Evolutionary conservation across 2,329 filamentous ascomycete genomes (phyloP), one percentile per base, ranked within the genome.

Genomic region (Microdochium bolleyi): DNA sequence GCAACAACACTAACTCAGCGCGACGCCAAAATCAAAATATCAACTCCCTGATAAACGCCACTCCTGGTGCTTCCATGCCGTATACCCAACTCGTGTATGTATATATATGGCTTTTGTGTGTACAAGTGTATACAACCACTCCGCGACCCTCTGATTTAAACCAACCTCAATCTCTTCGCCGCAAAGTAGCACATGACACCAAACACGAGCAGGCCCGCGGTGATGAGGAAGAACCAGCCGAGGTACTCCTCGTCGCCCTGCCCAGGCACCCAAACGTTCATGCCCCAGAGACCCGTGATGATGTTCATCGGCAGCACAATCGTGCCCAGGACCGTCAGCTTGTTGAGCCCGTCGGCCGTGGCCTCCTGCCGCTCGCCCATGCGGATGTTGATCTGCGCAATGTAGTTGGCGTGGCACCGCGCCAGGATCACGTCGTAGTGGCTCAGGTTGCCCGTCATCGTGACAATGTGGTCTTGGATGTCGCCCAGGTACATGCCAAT

Each of bases 231-330:
- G 67, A 92, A 94, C 88, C 88, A 94, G 24, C 73, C 75, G 51
- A 92, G 71, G 61, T 87, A 87, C 16, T 77, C 79, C 58, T 95
- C 90, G 54, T 84, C 74, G 48, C 92, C 87, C 68, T 97, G 92
- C 1, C 94, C 94, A 0, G 94, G 94, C 0, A 99, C 94, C 76
- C 89, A 90, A 34, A 92, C 88, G 76, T 99, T 99, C 92, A 97
- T 97, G 51, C 92, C 94, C 92, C 92, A 99, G 62, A 97, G 84
- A 60, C 94, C 94, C 2, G 94, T 97, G 63, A 99, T 92, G 66
- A 99, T 95, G 67, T 99, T 99, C 92, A 99, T 96, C 11, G 94
- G 94, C 53, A 99, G 75, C 2, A 99, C 92, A 60, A 99, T 97
- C 5, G 94, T 99, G 58, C 94, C 94, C 1, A 99, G 78, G 1